Evolutionary conservation across 805 yeast species (phyloP), one percentile per base, ranked within the genome.

Genomic region (Lipomyces sp.): DNA sequence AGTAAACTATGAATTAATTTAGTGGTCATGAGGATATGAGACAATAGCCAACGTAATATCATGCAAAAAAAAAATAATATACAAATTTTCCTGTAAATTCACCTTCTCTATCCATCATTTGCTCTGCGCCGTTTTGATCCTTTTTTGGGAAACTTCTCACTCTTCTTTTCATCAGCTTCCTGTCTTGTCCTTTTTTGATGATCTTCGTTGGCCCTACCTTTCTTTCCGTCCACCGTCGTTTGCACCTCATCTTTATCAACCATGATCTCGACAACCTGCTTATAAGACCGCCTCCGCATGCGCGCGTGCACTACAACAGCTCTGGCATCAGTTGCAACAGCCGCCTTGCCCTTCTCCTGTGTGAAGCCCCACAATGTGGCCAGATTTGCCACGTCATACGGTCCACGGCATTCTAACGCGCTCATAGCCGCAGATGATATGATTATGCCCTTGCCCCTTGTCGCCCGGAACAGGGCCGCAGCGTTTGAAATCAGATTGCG

Each of bases 401-500:
- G 85, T 37, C 87, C 85, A 69, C 98, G 80, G n/a, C 86, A 78
- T 54, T 86, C 86, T 39, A 86, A 75, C 2, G 78, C 72, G 35
- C 78, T 75, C 2, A 73, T 65, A 0, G 95, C 90, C 2, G 97
- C 98, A 73, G 94, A 86, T 11, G 94, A 85, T 4, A 92, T 81
- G 1, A 95, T 82, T 18, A 95, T 74, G 0, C 98, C 98, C 54
- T 92, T 83, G 18, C 86, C 84, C 71, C 99, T 82, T 0, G 96
- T 84, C 11, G 97, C 91, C 69, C 99, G 79, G 10, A 92, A 83
- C 15, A 95, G 83, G 72, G 90, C 87, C 64, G 90, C 82, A 1
- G 87, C 85, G 75, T 92, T 93, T 42, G 87, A 82, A 51, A 93
- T 86, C 68, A 90, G 86, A 62, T 85, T 85, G 53, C 87, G 82